Evolutionary conservation across 2,329 filamentous ascomycete species (phyloP).

Genomic region (Penicillium hesseltinei): DNA sequence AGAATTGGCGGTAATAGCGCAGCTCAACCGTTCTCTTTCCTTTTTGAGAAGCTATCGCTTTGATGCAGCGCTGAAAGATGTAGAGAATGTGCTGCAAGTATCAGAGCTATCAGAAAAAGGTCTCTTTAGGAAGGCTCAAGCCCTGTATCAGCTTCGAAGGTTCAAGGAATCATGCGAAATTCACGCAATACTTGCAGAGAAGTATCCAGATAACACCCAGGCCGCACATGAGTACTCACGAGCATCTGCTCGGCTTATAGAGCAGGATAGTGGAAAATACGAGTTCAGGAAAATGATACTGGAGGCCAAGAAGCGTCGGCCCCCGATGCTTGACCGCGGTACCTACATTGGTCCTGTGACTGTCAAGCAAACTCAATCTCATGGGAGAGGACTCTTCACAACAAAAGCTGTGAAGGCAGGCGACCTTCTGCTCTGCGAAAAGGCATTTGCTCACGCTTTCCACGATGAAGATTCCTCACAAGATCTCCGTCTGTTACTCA

Average conservation of each 20-base stretch:
- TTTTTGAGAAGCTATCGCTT: conserved; percentile 32
- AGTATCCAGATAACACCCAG: conserved; percentile 36
- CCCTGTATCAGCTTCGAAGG: conserved; percentile 45
- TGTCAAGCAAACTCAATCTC: conserved; percentile 41
- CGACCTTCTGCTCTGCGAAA: conserved; percentile 56
- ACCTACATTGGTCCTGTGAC: conserved; percentile 47
- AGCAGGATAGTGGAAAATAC: conserved; percentile 22
- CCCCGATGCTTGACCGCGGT: conserved; percentile 31
- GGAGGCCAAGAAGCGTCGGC: conserved; percentile 32
- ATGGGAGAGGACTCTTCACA: conserved; percentile 54
- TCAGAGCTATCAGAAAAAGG: conserved; percentile 41
- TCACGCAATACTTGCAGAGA: conserved; percentile 33
- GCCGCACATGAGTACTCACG: conserved; percentile 33
- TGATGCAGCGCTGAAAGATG: conserved; percentile 38
- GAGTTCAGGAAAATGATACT: conserved; percentile 19
- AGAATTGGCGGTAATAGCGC: conserved; percentile 35
- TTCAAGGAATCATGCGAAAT: conserved; percentile 40
- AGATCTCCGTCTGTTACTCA: conserved; percentile 38
- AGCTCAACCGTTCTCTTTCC: conserved; percentile 40
- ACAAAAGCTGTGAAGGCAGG: conserved; percentile 49
- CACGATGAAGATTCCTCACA: neutral
- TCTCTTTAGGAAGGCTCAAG: conserved; percentile 47
- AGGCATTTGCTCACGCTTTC: conserved; percentile 49
- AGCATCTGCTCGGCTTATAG: conserved; percentile 20
- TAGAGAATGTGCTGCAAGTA: conserved; percentile 16